A percentile compares a stretch with the other conserved stretches of the same genome.
These are phyloP conservation scores for Phytophthora brassicae DNA, from an alignment of 352 stramenopile species.

Conservation along the genomic window DNA sequence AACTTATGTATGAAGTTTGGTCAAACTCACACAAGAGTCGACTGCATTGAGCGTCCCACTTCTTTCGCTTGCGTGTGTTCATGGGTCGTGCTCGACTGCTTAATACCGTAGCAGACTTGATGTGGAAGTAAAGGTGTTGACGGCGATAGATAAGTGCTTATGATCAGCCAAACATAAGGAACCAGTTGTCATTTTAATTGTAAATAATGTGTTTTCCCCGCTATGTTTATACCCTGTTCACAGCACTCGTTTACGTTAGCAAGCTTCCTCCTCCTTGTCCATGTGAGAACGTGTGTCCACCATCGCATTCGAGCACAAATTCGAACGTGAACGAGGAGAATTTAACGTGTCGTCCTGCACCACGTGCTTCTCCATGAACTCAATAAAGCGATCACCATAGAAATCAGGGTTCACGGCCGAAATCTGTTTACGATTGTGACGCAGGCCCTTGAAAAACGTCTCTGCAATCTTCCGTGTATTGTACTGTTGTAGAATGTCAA, in stretches of 20 bases:
- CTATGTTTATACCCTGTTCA: background rate
- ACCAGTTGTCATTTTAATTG: too few species aligned
- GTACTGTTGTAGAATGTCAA: constrained; percentile 95
- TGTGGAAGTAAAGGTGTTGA: too few species aligned
- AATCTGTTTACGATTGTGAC: constrained; percentile 87
- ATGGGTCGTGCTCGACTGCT: too few species aligned
- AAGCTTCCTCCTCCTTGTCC: constrained; percentile 25
- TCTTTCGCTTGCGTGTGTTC: too few species aligned
- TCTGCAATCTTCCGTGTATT: constrained; percentile 91
- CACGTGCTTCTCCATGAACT: constrained; percentile 87
- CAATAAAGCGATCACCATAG: constrained; percentile 90
- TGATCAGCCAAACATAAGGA: too few species aligned
- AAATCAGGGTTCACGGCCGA: constrained; percentile 83
- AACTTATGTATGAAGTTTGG: too few species aligned
- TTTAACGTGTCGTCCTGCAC: constrained; percentile 60
- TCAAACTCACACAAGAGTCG: too few species aligned
- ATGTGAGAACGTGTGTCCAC: constrained; percentile 5
- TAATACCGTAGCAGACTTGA: too few species aligned
- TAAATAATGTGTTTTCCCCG: constrained; percentile 9
- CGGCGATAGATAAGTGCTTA: too few species aligned
- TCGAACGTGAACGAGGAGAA: constrained; percentile 11
- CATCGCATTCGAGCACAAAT: constrained; percentile 7
- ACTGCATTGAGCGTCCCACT: too few species aligned
- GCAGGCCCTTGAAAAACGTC: constrained; percentile 87
- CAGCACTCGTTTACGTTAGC: background rate